phyloP scores from a whole-genome alignment of 805 yeast species.

The Starmera amethionina region DNA sequence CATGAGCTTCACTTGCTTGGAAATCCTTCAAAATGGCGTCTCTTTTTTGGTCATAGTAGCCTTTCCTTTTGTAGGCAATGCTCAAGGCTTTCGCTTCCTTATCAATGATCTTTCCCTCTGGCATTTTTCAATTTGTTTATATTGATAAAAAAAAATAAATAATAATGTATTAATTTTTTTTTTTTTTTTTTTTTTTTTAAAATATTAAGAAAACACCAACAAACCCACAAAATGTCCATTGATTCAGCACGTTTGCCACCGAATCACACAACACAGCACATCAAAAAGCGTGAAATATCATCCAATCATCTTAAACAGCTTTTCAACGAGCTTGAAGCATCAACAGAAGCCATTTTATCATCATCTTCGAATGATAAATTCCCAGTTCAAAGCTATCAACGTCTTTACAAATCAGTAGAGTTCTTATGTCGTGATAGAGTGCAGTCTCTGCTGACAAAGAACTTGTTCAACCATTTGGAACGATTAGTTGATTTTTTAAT shows the following conservation, averaged over 20 bases:
- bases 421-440: slow-evolving; percentile 14
- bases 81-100: slow-evolving; percentile 6
- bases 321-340: too few species aligned
- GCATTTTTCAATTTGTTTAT: not conserved
- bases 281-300: too few species aligned
- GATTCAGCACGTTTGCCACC: too few species aligned
- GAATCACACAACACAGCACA: too few species aligned
- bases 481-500: not conserved
- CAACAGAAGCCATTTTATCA: too few species aligned
- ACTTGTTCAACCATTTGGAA: not conserved
- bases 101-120: not conserved
- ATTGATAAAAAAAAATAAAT: too few species aligned
- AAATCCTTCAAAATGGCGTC: slow-evolving; percentile 8
- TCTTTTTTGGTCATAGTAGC: slow-evolving; percentile 12
- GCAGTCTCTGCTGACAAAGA: slow-evolving; percentile 9
- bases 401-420: slow-evolving; percentile 17
- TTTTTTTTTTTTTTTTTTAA: too few species aligned
- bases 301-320: too few species aligned
- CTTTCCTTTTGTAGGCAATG: slow-evolving; percentile 11
- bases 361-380: too few species aligned
- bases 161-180: too few species aligned
- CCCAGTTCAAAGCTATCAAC: not conserved
- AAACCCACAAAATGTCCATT: too few species aligned
- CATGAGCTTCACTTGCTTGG: slow-evolving; percentile 8
- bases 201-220: too few species aligned